phyloP scores from a whole-genome alignment of 2,329 filamentous ascomycete species.

The Fusarium sp. region DNA sequence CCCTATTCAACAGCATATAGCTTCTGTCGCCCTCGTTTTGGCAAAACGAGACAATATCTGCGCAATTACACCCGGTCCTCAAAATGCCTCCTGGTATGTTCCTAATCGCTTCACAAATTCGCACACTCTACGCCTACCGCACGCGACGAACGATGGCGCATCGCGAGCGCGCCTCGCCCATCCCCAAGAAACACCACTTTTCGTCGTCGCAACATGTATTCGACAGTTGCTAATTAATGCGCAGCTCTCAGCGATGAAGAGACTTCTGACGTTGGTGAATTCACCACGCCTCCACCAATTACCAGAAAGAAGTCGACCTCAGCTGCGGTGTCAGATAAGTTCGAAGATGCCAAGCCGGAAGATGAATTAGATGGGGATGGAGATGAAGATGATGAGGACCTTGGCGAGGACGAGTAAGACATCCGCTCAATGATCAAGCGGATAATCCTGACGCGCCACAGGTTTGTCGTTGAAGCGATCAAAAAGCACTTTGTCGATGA shows the following conservation, averaged over 20 bases:
- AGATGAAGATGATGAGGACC: constrained; percentile 53
- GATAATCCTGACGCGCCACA: constrained; percentile 51
- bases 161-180: constrained; percentile 12
- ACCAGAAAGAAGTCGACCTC: constrained; percentile 46
- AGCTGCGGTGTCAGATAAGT: constrained; percentile 18
- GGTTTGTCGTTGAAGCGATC: constrained; percentile 81
- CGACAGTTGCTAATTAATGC: constrained; percentile 32
- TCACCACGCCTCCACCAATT: constrained; percentile 37
- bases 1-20: constrained; percentile 1
- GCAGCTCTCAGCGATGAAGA: constrained; percentile 55
- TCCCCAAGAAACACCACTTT: background rate
- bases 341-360: constrained; percentile 48
- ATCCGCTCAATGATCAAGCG: constrained; percentile 31
- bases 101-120: background rate
- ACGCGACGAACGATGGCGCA: constrained; percentile 9
- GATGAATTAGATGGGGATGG: constrained; percentile 49
- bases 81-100: constrained; percentile 48
- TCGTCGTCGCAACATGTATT: constrained; percentile 6
- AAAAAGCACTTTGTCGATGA: constrained; percentile 71
- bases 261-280: constrained; percentile 51
- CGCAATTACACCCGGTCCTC: background rate
- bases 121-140: background rate
- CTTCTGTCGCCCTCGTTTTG: background rate
- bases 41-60: background rate
- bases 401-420: constrained; percentile 59